Percentiles rank a stretch among this genome's conserved stretches.
Evolutionary conservation across 2,329 filamentous ascomycete species (phyloP).

Genomic region (Penicillium sp.): DNA sequence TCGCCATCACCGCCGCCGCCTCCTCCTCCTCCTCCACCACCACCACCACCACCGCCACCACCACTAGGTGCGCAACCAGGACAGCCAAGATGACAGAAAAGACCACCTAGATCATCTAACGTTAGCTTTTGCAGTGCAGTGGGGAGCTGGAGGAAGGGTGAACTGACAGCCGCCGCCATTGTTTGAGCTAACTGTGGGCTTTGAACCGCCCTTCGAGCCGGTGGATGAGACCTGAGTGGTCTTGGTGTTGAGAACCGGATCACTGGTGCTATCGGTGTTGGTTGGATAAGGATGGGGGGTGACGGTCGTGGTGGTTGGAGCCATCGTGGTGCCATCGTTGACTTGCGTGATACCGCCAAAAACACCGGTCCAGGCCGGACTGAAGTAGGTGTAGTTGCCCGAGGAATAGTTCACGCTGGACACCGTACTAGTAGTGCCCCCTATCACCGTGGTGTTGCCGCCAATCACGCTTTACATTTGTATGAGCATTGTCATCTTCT

Average conservation of each 20-base stretch:
- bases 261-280: background rate
- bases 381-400: background rate
- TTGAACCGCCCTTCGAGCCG: too few relatives aligned
- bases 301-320: background rate
- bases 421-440: background rate
- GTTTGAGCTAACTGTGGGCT: too few relatives aligned
- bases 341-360: background rate
- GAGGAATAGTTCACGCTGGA: background rate
- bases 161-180: too few relatives aligned
- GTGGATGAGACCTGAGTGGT: too few relatives aligned
- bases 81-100: background rate
- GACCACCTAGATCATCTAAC: background rate
- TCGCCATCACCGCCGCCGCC: too few relatives aligned
- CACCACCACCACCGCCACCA: too few relatives aligned
- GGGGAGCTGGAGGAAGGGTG: too few relatives aligned
- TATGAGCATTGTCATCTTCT: background rate
- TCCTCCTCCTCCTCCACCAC: too few relatives aligned
- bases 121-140: background rate
- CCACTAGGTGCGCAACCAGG: background rate
- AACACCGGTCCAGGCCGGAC: background rate
- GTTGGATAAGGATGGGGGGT: background rate
- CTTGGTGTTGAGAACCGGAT: too few relatives aligned
- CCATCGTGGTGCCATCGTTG: background rate
- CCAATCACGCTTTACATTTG: background rate
- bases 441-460: background rate